Conservation (phyloP, 73 alveolate genomes). For the Symbiodinium natans region DNA sequence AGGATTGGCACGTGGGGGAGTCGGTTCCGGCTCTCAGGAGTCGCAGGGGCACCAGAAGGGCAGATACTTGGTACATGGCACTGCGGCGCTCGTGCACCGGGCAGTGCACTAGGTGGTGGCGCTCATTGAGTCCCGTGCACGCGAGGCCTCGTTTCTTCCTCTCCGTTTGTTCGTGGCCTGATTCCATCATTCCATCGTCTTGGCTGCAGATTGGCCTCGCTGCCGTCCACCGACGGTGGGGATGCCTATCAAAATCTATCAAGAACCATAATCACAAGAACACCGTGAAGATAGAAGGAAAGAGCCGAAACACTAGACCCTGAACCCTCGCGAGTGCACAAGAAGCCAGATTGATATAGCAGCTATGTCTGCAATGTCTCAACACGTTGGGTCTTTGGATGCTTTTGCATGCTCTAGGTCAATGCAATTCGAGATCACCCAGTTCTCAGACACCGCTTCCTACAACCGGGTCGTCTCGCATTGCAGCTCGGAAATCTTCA, state of each 20-base stretch:
- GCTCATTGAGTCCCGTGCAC: neutral
- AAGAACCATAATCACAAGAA: no score
- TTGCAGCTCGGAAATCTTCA: neutral
- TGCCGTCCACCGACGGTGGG: neutral
- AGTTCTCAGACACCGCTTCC: neutral
- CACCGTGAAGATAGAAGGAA: no score
- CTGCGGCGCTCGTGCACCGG: neutral
- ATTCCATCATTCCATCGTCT: neutral
- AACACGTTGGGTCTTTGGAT: no score
- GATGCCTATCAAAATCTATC: no score
- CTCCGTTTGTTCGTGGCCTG: neutral
- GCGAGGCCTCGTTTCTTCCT: neutral
- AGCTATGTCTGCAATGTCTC: no score
- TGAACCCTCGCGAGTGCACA: no score
- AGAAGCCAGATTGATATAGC: neutral
- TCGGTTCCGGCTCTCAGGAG: no score
- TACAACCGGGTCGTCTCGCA: neutral
- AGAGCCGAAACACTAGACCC: no score
- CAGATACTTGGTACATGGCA: no score
- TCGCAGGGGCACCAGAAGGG: no score
- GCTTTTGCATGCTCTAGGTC: no score
- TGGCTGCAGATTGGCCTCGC: neutral
- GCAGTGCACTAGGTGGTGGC: neutral
- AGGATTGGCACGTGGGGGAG: no score
- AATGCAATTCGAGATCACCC: neutral